Evolutionary conservation across 1,284 basidiomycete species (phyloP).

Genomic region (Marasmius oreades): DNA sequence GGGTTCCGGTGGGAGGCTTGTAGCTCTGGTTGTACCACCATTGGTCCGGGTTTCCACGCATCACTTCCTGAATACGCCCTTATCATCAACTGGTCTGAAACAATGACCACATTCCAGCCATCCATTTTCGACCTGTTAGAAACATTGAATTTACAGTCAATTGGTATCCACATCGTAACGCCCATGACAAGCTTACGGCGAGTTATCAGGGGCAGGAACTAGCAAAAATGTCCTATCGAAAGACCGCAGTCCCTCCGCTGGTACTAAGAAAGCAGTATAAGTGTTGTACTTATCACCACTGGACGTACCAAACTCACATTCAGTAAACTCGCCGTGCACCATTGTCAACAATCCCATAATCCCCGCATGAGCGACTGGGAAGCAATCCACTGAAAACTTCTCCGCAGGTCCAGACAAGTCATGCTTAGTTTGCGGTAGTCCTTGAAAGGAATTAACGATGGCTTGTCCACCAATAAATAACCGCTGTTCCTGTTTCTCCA

Average conservation of each 20-base stretch:
- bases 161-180: neutral
- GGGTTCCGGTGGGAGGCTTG: neutral
- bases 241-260: slow-evolving; percentile 72
- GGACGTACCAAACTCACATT: slow-evolving; percentile 58
- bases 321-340: slow-evolving; percentile 90
- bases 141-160: slow-evolving; percentile 11
- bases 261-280: slow-evolving; percentile 35
- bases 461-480: slow-evolving; percentile 74
- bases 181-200: slow-evolving; percentile 55
- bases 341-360: slow-evolving; percentile 71
- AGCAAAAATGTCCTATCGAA: slow-evolving; percentile 94
- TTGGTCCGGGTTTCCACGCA: slow-evolving; percentile 72
- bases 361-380: slow-evolving; percentile 68
- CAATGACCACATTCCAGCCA: slow-evolving; percentile 88
- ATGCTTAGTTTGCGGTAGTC: slow-evolving; percentile 79
- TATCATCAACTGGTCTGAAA: slow-evolving; percentile 86
- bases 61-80: slow-evolving; percentile 81
- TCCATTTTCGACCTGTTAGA: slow-evolving; percentile 63
- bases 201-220: slow-evolving; percentile 75
- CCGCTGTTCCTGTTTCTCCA: slow-evolving; percentile 63
- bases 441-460: slow-evolving; percentile 57
- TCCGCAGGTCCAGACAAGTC: slow-evolving; percentile 67
- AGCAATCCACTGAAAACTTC: slow-evolving; percentile 90
- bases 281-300: neutral
- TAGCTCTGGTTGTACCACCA: slow-evolving; percentile 54